These are phyloP conservation scores for Linum tenue DNA, from an alignment of 345 rosid species.

Conservation along the genomic window DNA sequence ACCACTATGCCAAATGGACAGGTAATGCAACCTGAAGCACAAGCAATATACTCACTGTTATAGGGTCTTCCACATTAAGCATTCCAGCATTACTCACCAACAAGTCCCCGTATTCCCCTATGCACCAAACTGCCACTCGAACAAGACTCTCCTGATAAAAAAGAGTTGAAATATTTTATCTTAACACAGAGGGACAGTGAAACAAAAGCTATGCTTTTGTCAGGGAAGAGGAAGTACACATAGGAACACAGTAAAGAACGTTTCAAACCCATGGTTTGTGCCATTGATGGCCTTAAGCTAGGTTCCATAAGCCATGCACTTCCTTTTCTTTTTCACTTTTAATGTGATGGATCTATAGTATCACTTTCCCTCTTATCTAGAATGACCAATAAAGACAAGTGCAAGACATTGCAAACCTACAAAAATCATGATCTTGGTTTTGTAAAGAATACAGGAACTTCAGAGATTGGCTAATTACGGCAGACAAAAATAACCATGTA, in stretches of 20 bases:
- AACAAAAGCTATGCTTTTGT: neutral
- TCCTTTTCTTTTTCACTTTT: no score
- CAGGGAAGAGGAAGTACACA: neutral
- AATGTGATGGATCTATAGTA: no score
- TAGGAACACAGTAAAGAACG: conserved; percentile 20
- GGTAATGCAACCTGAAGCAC: conserved; percentile 10
- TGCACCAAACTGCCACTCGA: conserved; percentile 96
- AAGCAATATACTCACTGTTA: conserved; percentile 52
- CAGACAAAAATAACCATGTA: no score
- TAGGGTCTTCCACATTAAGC: conserved; percentile 79
- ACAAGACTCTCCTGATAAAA: conserved; percentile 77
- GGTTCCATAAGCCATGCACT: no score
- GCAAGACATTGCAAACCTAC: no score
- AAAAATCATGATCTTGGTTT: no score
- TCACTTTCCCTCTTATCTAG: no score
- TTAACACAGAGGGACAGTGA: neutral
- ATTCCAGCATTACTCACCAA: conserved; percentile 79
- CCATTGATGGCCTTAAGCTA: no score
- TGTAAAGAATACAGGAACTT: no score
- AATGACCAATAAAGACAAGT: no score
- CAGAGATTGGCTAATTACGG: no score
- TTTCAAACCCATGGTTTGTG: conserved; percentile 3
- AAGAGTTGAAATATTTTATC: conserved; percentile 9
- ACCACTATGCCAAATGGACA: neutral
- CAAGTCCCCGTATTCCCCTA: conserved; percentile 97